phyloP scores from a whole-genome alignment of 169 alveolate genomes.

The Plasmodium yoelii region DNA sequence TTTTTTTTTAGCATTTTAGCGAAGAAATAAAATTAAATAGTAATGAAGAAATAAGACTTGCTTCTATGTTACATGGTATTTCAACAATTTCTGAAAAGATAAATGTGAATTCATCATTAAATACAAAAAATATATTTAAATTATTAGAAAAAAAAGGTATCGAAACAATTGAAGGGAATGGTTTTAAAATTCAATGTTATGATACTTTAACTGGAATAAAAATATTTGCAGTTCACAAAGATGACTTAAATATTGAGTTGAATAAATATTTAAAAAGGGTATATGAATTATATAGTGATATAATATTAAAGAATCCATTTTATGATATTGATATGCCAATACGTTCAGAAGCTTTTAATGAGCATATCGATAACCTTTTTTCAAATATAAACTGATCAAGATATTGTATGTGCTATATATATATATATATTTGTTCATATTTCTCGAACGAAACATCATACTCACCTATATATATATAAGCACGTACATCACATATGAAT shows the following conservation, averaged over 20 bases:
- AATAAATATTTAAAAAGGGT: constrained; percentile 85
- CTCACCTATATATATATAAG: neutral
- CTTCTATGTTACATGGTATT: constrained; percentile 95
- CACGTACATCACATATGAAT: neutral
- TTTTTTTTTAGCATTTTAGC: constrained; percentile 86
- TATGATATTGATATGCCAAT: constrained; percentile 95
- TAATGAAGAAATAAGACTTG: constrained; percentile 93
- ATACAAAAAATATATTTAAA: constrained; percentile 59
- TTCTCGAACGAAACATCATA: neutral
- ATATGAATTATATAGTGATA: constrained; percentile 93
- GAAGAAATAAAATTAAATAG: constrained; percentile 89
- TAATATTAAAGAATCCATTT: constrained; percentile 94
- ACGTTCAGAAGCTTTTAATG: constrained; percentile 86
- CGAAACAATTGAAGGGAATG: constrained; percentile 88
- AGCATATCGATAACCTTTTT: constrained; percentile 81
- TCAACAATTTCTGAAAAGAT: constrained; percentile 93
- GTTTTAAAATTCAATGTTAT: constrained; percentile 91
- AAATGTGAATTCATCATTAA: constrained; percentile 80
- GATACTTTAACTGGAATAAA: constrained; percentile 92
- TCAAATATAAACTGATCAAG: constrained; percentile 28
- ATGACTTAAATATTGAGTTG: constrained; percentile 80
- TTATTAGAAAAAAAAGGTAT: constrained; percentile 88
- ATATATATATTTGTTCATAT: neutral
- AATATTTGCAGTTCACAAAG: constrained; percentile 60
- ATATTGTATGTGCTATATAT: neutral